Conservation (phyloP, 2,329 filamentous ascomycete genomes). For the Botryotinia convoluta region DNA sequence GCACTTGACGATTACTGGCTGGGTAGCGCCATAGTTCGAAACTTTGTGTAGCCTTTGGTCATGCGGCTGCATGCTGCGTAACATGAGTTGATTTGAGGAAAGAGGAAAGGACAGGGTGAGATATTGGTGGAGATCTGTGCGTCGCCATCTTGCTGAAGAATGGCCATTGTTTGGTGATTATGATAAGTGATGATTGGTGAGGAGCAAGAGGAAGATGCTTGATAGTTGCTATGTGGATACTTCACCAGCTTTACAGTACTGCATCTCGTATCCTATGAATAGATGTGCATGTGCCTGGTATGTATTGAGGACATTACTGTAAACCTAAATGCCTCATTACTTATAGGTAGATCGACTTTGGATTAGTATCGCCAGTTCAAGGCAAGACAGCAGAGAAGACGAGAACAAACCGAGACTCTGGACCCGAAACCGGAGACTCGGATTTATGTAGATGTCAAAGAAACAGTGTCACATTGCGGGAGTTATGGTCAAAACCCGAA, state of each 20-base stretch:
- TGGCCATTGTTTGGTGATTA: not conserved
- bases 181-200: not conserved
- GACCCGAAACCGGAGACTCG: slow-evolving; percentile 13
- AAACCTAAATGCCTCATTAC: not conserved
- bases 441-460: slow-evolving; percentile 11
- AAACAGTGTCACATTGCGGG: not conserved
- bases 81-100: slow-evolving; percentile 2
- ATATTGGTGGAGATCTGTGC: slow-evolving; percentile 19
- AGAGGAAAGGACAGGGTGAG: slow-evolving; percentile 8
- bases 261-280: not conserved
- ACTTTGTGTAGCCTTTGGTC: slow-evolving; percentile 14
- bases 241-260: slow-evolving; percentile 4
- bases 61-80: slow-evolving; percentile 14
- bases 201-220: not conserved
- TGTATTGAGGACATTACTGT: not conserved
- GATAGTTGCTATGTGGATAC: not conserved
- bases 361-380: not conserved
- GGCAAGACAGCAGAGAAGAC: not conserved
- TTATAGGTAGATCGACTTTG: not conserved
- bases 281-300: not conserved
- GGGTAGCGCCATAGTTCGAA: not conserved
- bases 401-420: slow-evolving; percentile 3
- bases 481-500: not conserved
- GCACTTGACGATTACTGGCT: slow-evolving; percentile 2
- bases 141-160: slow-evolving; percentile 20